Base-by-base conservation (phyloP, 2,329 filamentous ascomycete genomes). In the Arthrobotrys sinensis region DNA sequence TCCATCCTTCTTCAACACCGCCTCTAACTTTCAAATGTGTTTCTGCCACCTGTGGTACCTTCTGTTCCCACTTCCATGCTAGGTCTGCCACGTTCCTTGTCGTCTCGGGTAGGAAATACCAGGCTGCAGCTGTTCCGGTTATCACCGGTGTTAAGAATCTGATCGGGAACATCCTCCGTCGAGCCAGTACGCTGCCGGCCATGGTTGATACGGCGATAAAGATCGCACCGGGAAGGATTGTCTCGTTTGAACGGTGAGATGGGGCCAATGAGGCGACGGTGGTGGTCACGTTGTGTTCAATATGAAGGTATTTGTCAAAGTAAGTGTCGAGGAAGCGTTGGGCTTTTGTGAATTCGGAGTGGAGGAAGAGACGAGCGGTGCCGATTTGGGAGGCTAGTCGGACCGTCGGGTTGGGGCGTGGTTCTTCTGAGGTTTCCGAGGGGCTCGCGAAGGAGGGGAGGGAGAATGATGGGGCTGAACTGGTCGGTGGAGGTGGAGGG, bases 161-260 rank as follows among this genome's bases (percentile, higher is more conserved):
- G 67, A 99, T 86, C 80, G 97, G 84, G 80, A 98, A 88, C 85
- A 92, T 94, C 82, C 95, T 91, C 87, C 97, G 96, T 80, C 95
- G 90, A 69, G 93, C 90, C 69, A 97, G 87, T 84, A 99, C 98
- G 85, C 90, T 94, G 81, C 95, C 96, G 40, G 96, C 93, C 94
- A 99, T 97, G 82, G 93, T 91, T 48, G 94, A 91, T 57, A 99
- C 94, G 34, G 97, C 89, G 55, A 98, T 94, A 86, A 98, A 98
- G 81, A 98, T 90, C 76, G 90, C 88, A 28, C 95, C 95, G 38
- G 96, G 96, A 85, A 98, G 91, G 71, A 99, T 88, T 83, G 91
- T 90, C 87, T 99, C 96, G 84, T 92, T 93, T 78, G 90, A 93
- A 85, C 95, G 92, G 82, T 91, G 91, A 43, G 94, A 88, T 34